Evolutionary conservation across 805 yeast species (phyloP), one percentile per base, ranked within the genome.

Genomic region (Pichia nakasei): DNA sequence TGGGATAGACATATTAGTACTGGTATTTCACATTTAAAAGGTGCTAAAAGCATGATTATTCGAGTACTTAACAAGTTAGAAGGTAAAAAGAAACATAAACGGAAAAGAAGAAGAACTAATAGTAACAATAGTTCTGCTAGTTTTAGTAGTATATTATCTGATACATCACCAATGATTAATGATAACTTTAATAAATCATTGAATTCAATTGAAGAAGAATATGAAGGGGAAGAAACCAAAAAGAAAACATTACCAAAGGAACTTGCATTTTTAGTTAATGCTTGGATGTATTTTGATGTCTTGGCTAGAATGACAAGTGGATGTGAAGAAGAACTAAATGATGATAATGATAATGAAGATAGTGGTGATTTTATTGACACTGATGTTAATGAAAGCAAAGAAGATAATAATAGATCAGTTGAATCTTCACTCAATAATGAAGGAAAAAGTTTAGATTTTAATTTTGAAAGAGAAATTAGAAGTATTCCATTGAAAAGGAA

Each of bases 251-350:
- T 66, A 21, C 78, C 75, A 4, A 64, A 63, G 42, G 69, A 66
- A 35, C 60, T 78, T 21, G 76, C 69, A 48, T 75, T 75, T 44
- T 60, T 78, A 35, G 75, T 76, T 61, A 78, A 80, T 52, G 70
- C 76, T n/a, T 81, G 84, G 79, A 66, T 79, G 37, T 81, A 81
- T 57, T 72, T 76, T 51, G 85, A 81, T 57, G 85, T 80, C 4
- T 59, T 81, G 46, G 78, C 85, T 1, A 74, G 82, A 46, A 72
- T 81, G 72, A 78, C 85, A 0, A 69, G 80, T 22, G 74, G 71
- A 34, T 29, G 35, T 39, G 48, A 46, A 18, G 60, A 66, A 8
- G 67, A 62, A 20, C 64, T 65, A 15, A 77, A 75, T 22, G 48
- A 35, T 11, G 48, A 43, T 12, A 49, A 48, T 4, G 34, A 26